phyloP scores from a whole-genome alignment of 1,284 basidiomycete species.

The Ustilago sp. region DNA sequence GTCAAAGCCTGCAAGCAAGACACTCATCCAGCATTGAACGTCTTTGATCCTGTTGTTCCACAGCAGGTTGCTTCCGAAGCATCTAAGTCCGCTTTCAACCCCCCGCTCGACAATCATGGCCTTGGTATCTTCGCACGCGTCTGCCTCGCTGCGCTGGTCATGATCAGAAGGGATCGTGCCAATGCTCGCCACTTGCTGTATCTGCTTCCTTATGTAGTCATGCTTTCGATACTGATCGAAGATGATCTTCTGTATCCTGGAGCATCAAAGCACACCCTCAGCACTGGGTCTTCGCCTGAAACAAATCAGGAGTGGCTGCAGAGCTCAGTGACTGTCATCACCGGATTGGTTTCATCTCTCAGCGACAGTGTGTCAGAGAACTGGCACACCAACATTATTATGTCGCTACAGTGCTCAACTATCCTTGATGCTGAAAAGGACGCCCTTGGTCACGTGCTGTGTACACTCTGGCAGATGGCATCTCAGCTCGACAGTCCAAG shows the following conservation, averaged over 20 bases:
- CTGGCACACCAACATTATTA: constrained; percentile 51
- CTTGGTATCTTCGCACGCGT: constrained; percentile 78
- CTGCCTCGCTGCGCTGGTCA: constrained; percentile 75
- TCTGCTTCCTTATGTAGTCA: constrained; percentile 72
- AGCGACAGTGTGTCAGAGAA: constrained; percentile 34
- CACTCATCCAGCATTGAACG: constrained; percentile 32
- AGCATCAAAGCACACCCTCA: constrained; percentile 44
- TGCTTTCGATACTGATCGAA: constrained; percentile 67
- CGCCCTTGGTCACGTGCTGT: constrained; percentile 35
- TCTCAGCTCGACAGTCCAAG: constrained; percentile 17
- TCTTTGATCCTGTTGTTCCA: constrained; percentile 38
- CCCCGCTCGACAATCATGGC: constrained; percentile 72
- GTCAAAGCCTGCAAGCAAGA: constrained; percentile 21
- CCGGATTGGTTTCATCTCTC: constrained; percentile 42
- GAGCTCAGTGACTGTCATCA: constrained; percentile 44
- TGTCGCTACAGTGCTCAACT: constrained; percentile 31
- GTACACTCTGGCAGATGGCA: constrained; percentile 36
- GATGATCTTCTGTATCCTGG: constrained; percentile 72
- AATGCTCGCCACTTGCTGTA: constrained; percentile 75
- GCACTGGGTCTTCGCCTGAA: constrained; percentile 7
- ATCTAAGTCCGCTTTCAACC: constrained; percentile 1
- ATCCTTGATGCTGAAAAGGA: constrained; percentile 25
- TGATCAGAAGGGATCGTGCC: constrained; percentile 76
- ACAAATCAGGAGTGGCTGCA: constrained; percentile 37
- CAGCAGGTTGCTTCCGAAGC: not conserved